phyloP scores from a whole-genome alignment of 2,329 filamentous ascomycete species.

The Elsinoe australis region DNA sequence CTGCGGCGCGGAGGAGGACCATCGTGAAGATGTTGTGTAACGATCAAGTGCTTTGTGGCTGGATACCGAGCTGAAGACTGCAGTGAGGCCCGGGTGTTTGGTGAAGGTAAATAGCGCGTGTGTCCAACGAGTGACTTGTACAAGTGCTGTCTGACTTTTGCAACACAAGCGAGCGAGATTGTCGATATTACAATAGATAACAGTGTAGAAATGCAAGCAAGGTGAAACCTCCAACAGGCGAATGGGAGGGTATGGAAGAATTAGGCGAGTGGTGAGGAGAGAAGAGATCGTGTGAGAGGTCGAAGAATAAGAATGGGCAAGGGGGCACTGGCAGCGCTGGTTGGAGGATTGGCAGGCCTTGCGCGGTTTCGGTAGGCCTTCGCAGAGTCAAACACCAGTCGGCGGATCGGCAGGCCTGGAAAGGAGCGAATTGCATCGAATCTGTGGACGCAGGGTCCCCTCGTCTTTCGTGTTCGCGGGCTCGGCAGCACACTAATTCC shows the following conservation, averaged over 20 bases:
- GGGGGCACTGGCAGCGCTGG: background rate
- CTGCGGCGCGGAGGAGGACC: constrained; percentile 25
- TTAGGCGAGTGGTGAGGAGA: constrained; percentile 10
- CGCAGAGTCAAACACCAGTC: background rate
- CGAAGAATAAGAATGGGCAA: too few species aligned
- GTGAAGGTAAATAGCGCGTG: constrained; percentile 1
- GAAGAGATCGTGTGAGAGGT: too few species aligned
- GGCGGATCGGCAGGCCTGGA: background rate
- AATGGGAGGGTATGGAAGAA: constrained; percentile 4
- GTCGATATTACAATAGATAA: constrained; percentile 16
- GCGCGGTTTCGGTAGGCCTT: background rate
- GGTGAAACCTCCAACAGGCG: background rate
- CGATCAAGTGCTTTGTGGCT: background rate
- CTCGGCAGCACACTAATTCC: background rate
- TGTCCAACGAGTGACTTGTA: constrained; percentile 15
- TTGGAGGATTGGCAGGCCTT: background rate
- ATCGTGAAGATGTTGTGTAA: constrained; percentile 12
- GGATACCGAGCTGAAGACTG: constrained; percentile 1
- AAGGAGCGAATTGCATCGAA: background rate
- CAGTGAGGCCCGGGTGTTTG: too few species aligned
- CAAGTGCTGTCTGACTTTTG: constrained; percentile 5
- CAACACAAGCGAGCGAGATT: background rate
- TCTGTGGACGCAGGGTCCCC: background rate
- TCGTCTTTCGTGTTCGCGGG: background rate
- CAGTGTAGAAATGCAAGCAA: background rate